These are phyloP conservation scores for Micractinium conductrix DNA, from an alignment of 139 green algal species.

Conservation along the genomic window DNA sequence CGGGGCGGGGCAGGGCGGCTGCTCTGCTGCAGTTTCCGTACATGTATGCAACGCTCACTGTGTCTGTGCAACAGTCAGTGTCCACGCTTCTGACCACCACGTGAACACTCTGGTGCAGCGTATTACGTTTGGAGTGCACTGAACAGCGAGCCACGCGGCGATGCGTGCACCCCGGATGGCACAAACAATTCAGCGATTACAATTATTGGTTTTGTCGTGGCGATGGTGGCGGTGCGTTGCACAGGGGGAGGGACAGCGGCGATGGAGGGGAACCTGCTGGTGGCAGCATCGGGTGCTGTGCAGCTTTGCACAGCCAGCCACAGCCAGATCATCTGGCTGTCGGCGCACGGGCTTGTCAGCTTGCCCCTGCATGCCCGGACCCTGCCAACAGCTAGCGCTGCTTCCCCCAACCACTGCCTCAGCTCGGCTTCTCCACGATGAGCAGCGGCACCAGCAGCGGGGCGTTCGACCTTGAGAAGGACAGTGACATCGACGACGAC, in stretches of 20 bases:
- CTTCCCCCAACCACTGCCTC: neutral
- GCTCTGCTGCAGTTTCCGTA: too few species aligned
- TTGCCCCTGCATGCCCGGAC: neutral
- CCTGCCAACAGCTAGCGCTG: neutral
- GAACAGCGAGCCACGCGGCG: constrained; percentile 46
- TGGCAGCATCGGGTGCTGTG: too few species aligned
- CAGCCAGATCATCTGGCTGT: too few species aligned
- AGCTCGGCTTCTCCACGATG: constrained; percentile 36
- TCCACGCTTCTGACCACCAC: too few species aligned
- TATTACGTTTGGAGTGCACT: constrained; percentile 76
- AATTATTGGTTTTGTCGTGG: constrained; percentile 55
- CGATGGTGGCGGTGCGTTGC: constrained; percentile 21
- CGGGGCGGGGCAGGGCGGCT: too few species aligned
- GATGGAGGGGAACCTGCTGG: neutral
- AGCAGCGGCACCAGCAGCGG: constrained; percentile 42
- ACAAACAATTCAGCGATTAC: constrained; percentile 32
- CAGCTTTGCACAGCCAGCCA: too few species aligned
- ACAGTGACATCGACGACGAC: constrained; percentile 23
- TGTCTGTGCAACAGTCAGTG: too few species aligned
- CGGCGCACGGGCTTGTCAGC: neutral
- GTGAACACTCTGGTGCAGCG: neutral
- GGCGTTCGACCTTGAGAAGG: constrained; percentile 33
- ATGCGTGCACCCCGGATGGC: neutral
- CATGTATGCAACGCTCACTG: too few species aligned
- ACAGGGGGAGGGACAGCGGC: neutral